phyloP scores from a whole-genome alignment of 352 stramenopile species.

The Globisporangium orthogonon region DNA sequence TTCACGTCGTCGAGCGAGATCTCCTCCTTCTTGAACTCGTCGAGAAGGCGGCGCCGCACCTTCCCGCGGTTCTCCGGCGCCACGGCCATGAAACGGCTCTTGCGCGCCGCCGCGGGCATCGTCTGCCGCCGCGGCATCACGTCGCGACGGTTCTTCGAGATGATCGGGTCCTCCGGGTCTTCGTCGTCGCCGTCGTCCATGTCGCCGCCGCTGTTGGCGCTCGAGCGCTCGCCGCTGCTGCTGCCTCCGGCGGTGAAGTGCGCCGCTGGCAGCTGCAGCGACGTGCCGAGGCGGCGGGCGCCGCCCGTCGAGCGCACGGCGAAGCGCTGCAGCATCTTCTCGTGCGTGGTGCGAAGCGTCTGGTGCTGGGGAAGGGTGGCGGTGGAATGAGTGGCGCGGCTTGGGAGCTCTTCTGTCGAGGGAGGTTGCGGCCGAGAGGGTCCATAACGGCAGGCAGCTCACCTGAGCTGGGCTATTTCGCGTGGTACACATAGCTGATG shows the following conservation, averaged over 20 bases:
- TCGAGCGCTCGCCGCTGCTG: conserved; percentile 12
- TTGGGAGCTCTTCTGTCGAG: not conserved
- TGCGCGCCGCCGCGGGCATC: conserved; percentile 67
- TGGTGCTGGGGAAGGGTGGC: not conserved
- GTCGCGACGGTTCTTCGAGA: conserved; percentile 59
- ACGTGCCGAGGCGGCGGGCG: conserved; percentile 15
- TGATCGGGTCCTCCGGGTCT: conserved; percentile 61
- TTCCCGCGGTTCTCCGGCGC: conserved; percentile 70
- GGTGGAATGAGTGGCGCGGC: not conserved
- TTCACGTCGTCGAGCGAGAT: conserved; percentile 55
- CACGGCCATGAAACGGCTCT: conserved; percentile 71
- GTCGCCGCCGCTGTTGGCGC: conserved; percentile 13
- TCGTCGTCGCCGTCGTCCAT: conserved; percentile 65
- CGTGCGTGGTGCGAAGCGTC: too few species aligned
- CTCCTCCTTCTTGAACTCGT: conserved; percentile 75
- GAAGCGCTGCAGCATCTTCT: conserved; percentile 58
- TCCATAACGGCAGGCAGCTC: too few species aligned
- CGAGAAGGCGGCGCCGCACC: conserved; percentile 65
- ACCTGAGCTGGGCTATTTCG: too few species aligned
- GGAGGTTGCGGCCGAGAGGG: too few species aligned
- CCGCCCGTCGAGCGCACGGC: conserved; percentile 28
- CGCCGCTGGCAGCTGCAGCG: conserved; percentile 28
- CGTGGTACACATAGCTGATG: not conserved
- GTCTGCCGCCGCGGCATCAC: conserved; percentile 52
- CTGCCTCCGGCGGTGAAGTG: conserved; percentile 25